Percentiles rank a stretch among this genome's conserved stretches.
Evolutionary conservation across 257 asterid species (phyloP).

Genomic region (Cruciata laevipes): DNA sequence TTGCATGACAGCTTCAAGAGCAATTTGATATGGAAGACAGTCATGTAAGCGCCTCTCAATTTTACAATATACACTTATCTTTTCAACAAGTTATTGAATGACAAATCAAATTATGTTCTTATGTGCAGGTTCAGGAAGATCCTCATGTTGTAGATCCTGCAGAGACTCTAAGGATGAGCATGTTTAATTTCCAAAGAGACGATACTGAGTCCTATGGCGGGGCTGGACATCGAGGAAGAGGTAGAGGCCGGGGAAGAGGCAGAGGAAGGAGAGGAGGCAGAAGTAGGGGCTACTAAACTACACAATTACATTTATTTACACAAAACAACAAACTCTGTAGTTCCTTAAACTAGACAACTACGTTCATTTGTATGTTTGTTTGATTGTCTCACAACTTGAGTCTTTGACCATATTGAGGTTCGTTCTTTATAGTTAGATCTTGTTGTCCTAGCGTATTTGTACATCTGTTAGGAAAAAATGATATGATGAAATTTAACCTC

Average conservation of each 20-base stretch:
- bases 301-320: background rate
- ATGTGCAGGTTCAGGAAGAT: constrained; percentile 42
- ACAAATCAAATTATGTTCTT: constrained; percentile 2
- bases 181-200: constrained; percentile 68
- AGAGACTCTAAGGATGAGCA: constrained; percentile 55
- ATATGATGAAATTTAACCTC: too few species aligned
- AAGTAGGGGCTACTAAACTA: constrained; percentile 28
- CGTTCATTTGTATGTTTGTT: too few species aligned
- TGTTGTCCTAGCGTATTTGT: too few species aligned
- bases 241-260: constrained; percentile 40
- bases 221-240: constrained; percentile 53
- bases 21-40: constrained; percentile 70
- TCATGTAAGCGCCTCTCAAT: constrained; percentile 35
- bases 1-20: constrained; percentile 73
- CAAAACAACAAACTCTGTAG: background rate
- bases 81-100: background rate
- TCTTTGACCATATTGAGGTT: too few species aligned
- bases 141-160: constrained; percentile 36
- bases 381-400: too few species aligned
- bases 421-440: too few species aligned
- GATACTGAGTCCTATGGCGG: constrained; percentile 31
- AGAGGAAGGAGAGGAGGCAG: constrained; percentile 42
- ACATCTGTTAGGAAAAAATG: too few species aligned
- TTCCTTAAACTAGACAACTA: background rate
- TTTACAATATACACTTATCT: too few species aligned